Evolutionary conservation across 352 stramenopile species (phyloP).

Genomic region (Phytophthora podocarpi): DNA sequence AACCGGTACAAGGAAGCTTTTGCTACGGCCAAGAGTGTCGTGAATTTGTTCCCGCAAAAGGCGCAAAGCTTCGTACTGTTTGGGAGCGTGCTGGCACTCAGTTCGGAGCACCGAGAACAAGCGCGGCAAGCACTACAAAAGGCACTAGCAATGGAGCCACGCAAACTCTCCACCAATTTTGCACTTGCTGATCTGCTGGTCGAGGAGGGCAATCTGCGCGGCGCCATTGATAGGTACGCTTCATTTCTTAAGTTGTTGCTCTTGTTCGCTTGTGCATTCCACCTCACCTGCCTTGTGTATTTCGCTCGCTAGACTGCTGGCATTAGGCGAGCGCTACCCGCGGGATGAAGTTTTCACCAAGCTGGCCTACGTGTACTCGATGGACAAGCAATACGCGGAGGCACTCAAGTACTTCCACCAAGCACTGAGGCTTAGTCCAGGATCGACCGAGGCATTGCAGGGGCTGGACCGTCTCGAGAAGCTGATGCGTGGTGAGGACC

Average conservation of each 20-base stretch:
- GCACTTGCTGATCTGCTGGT: slow-evolving; percentile 74
- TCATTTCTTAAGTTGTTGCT: too few relatives aligned
- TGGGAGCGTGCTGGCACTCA: slow-evolving; percentile 75
- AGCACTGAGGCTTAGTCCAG: slow-evolving; percentile 63
- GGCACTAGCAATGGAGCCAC: slow-evolving; percentile 64
- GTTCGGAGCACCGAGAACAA: slow-evolving; percentile 60
- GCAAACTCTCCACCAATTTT: slow-evolving; percentile 67
- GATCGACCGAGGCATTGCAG: slow-evolving; percentile 49
- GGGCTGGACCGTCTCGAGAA: slow-evolving; percentile 80
- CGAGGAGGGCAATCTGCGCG: slow-evolving; percentile 50
- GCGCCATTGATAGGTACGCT: slow-evolving; percentile 66
- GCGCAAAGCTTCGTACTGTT: slow-evolving; percentile 75
- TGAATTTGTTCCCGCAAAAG: slow-evolving; percentile 75
- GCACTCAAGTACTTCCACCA: slow-evolving; percentile 76
- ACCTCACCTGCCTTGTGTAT: background rate
- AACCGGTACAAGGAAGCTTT: slow-evolving; percentile 83
- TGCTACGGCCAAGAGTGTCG: slow-evolving; percentile 61
- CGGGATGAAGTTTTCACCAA: slow-evolving; percentile 80
- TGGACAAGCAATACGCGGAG: slow-evolving; percentile 71
- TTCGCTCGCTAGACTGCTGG: slow-evolving; percentile 37
- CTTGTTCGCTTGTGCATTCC: background rate
- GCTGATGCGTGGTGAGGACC: slow-evolving; percentile 78
- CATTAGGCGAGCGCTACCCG: slow-evolving; percentile 51
- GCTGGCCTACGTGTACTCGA: slow-evolving; percentile 70
- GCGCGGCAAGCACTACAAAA: slow-evolving; percentile 65